Evolutionary conservation across 805 yeast species (phyloP).

Genomic region (Pichia deserticola): DNA sequence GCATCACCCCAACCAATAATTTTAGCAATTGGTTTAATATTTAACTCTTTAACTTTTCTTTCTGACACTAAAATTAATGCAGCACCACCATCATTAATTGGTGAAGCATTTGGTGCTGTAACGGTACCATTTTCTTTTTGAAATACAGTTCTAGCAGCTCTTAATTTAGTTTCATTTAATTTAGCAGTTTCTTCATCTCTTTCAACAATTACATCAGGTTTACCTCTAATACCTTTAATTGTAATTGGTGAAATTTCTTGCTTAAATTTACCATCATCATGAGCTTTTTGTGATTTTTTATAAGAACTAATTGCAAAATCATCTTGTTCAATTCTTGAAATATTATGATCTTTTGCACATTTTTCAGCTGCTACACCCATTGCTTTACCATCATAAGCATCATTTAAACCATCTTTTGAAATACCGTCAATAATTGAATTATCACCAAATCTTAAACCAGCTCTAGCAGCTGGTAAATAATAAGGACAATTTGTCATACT

Average conservation of each 20-base stretch:
- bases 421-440: slow-evolving; percentile 75
- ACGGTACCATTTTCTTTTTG: slow-evolving; percentile 91
- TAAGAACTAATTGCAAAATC: slow-evolving; percentile 79
- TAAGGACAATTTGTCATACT: slow-evolving; percentile 95
- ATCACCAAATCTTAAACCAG: slow-evolving; percentile 88
- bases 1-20: slow-evolving; percentile 97
- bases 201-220: slow-evolving; percentile 66
- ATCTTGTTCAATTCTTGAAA: slow-evolving; percentile 85
- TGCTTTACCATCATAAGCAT: slow-evolving; percentile 79
- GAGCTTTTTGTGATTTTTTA: slow-evolving; percentile 78
- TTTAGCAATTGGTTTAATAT: slow-evolving; percentile 82
- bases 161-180: slow-evolving; percentile 69
- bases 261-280: slow-evolving; percentile 71
- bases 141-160: slow-evolving; percentile 88
- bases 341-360: slow-evolving; percentile 74
- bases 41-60: slow-evolving; percentile 74
- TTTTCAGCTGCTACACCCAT: slow-evolving; percentile 99
- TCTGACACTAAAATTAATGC: slow-evolving; percentile 87
- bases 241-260: slow-evolving; percentile 82
- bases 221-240: slow-evolving; percentile 84
- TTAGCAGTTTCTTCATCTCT: slow-evolving; percentile 81
- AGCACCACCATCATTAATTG: slow-evolving; percentile 97
- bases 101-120: slow-evolving; percentile 95
- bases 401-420: slow-evolving; percentile 86
- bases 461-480: slow-evolving; percentile 78